phyloP scores from a whole-genome alignment of 345 rosid species.

The Gossypioides kirkii region DNA sequence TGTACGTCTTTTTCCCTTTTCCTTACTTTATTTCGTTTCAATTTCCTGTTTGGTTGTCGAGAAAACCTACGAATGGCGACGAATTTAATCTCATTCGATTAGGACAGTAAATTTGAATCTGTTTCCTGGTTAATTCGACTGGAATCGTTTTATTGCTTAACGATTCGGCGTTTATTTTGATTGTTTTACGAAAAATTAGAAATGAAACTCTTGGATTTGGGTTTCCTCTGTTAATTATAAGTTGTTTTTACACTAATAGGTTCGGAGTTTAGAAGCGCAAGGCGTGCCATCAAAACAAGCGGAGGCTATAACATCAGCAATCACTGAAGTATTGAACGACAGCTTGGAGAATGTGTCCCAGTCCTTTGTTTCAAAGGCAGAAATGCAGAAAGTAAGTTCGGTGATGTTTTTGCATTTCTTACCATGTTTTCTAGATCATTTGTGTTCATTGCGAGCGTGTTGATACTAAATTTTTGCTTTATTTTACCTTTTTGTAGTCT shows the following conservation, averaged over 20 bases:
- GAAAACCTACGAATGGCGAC: background rate
- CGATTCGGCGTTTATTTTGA: background rate
- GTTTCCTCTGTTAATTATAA: background rate
- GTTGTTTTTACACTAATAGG: constrained; percentile 33
- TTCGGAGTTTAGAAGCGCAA: constrained; percentile 79
- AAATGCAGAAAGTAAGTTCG: constrained; percentile 75
- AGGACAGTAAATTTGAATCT: background rate
- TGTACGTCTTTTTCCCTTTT: constrained; percentile 29
- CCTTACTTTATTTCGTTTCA: background rate
- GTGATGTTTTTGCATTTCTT: background rate
- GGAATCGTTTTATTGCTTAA: background rate
- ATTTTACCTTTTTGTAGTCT: constrained; percentile 35
- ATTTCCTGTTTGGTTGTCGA: constrained; percentile 5
- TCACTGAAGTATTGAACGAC: constrained; percentile 80
- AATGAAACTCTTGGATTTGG: background rate
- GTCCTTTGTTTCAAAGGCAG: constrained; percentile 71
- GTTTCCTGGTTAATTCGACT: background rate
- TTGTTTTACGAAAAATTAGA: background rate
- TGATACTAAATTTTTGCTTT: background rate
- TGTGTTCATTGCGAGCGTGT: background rate
- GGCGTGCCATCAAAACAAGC: constrained; percentile 93
- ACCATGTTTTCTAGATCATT: background rate
- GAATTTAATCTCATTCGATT: background rate
- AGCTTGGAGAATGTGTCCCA: constrained; percentile 86
- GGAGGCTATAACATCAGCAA: constrained; percentile 82